Base-by-base conservation (phyloP, 805 yeast genomes). In the Isabelozyma gotoi region DNA sequence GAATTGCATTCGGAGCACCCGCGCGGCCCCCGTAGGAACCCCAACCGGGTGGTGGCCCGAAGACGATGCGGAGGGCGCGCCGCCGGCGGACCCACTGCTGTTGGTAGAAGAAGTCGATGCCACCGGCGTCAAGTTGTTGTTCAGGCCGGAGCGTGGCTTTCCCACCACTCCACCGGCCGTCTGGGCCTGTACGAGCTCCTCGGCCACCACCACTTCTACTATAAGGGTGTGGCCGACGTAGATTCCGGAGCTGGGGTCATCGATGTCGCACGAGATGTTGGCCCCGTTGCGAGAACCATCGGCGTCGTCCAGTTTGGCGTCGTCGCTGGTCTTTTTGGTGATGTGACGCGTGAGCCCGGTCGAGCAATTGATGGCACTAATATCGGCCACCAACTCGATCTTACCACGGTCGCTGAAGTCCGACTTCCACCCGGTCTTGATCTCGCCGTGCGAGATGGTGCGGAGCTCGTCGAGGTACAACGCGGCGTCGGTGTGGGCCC, bases 1-100 rank as follows among this genome's bases (percentile, higher is more conserved):
- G 67, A 94, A 92, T 63, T 91, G 97, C 97, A 94, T 94, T 50
- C 98, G 71, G 47, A 94, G 71, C 2, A 94, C 96, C 39, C 99
- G 73, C 0, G 99, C 99, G 3, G 96, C 88, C 12, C 99, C 99
- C 0, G 98, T 94, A 2, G 95, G 91, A 0, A 85, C 79, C 38
- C 91, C 90, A 14, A 79, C 72, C 19, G 47, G 48, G 18, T 51
- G 39, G 17, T 46, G 35, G 11, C 37, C 42, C 24, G 61, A 61
- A 5, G 55, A 17, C 19, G 56, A 45, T 33, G 29, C 37, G 46
- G 44, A 4, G 18, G 39, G 7, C 42, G 19, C 2, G 29, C 40
- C 12, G 19, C 29, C 6, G 27, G 33, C 35, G 38, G 20, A 24
- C 27, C 34, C 36, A 20, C 15, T 39, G 10, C 51, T 50, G 14